phyloP scores from a whole-genome alignment of 2,329 filamentous ascomycete genomes.

The Beauveria rudraprayagi region DNA sequence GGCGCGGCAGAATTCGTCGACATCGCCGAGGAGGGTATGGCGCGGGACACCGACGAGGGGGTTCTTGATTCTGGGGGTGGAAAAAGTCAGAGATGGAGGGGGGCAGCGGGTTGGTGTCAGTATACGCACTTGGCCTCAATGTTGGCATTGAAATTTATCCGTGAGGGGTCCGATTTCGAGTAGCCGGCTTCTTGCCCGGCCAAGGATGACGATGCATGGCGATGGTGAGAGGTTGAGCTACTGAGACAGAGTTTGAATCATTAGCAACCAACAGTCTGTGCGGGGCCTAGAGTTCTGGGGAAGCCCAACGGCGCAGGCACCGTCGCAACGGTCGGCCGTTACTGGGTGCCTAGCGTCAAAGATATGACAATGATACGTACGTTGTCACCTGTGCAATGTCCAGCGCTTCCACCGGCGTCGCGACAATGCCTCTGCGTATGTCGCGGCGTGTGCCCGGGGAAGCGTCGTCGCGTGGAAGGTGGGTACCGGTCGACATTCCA shows the following conservation, averaged over 20 bases:
- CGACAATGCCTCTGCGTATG: background rate
- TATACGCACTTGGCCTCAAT: conserved; percentile 36
- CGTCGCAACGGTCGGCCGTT: background rate
- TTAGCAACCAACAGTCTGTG: background rate
- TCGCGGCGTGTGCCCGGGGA: conserved; percentile 1
- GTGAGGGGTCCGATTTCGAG: conserved; percentile 22
- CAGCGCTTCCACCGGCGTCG: background rate
- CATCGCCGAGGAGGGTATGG: conserved; percentile 43
- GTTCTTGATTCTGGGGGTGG: conserved; percentile 31
- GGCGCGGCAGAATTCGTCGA: conserved; percentile 52
- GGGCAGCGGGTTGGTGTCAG: background rate
- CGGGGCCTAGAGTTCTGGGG: conserved; percentile 6
- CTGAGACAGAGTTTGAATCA: conserved; percentile 15
- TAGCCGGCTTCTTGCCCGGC: conserved; percentile 32
- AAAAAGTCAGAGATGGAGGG: background rate
- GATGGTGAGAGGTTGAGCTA: conserved; percentile 16
- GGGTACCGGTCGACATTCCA: conserved; percentile 4
- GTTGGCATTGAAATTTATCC: conserved; percentile 37
- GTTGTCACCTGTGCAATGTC: conserved; percentile 1
- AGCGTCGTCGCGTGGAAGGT: conserved; percentile 12
- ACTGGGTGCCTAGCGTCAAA: background rate
- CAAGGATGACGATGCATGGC: conserved; percentile 23
- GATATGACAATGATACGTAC: background rate
- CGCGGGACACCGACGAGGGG: conserved; percentile 45
- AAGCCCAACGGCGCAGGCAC: background rate